Base-by-base conservation (phyloP, 1,284 basidiomycete species). In the Athelia sp. region DNA sequence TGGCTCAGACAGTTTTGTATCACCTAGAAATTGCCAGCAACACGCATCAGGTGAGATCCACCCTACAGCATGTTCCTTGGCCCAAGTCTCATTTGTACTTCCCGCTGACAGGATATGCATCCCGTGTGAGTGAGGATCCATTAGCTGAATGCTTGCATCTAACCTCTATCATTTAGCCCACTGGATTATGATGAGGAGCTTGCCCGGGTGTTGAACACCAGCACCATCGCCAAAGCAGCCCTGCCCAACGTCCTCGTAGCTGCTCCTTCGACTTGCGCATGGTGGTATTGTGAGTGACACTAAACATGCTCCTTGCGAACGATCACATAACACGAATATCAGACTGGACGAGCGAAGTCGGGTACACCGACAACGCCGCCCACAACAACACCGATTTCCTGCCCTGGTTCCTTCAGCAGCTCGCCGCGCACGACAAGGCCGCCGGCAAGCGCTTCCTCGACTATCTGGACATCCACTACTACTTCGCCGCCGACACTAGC, bases 381-480 rank as follows among this genome's bases (percentile, higher is more conserved):
- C 76, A 78, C 56, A 50, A 67, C 54, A 75, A 75, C 51, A 70
- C 65, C 23, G 76, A 78, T 56, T 78, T 76, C 65, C 47, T 78
- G 8, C 76, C 76, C 14, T 78, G 75, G 75, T 77, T 78, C 71
- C 64, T 78, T 42, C 38, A 55, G 17, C 61, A 78, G 58, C 75
- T 78, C 74, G 66, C 68, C 40, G 55, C 62, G 13, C 60, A 63
- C 14, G 68, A 72, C 38, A 57, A 54, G 19, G 61, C 49, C 2
- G 54, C 59, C 18, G 70, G 72, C 10, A 68, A 70, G 53, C 64
- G 75, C 19, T 59, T 75, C 17, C 61, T 78, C 17, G 76, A 78
- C 57, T 76, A 69, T 56, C 70, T 78, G 48, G 76, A 78, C 55
- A 70, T 78, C 50, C 76, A 78, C 55, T 78, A 77, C 56, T 78